Evolutionary conservation across 148 eudicot species (phyloP).

Genomic region (Dysphania ambrosioides): DNA sequence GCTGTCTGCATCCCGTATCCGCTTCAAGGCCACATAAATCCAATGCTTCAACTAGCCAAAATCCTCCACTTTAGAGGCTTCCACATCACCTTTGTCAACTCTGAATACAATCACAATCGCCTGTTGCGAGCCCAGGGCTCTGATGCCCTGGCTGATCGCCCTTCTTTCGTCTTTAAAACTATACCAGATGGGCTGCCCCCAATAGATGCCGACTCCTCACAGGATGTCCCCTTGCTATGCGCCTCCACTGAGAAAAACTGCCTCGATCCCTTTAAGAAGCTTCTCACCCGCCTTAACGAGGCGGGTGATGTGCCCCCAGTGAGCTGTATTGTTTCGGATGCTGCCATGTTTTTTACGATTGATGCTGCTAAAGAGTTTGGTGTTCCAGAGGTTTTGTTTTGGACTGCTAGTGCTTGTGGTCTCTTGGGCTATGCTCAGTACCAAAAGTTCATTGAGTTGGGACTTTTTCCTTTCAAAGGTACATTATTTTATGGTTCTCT

Average conservation of each 20-base stretch:
- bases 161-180: conserved; percentile 32
- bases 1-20: conserved; percentile 30
- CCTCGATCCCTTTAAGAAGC: conserved; percentile 30
- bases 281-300: conserved; percentile 13
- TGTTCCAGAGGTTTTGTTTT: conserved; percentile 29
- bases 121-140: conserved; percentile 36
- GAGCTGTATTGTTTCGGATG: conserved; percentile 37
- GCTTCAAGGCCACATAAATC: conserved; percentile 41
- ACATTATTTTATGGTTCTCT: background rate
- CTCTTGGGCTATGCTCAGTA: conserved; percentile 32
- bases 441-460: conserved; percentile 22
- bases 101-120: conserved; percentile 32
- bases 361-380: conserved; percentile 40
- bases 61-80: conserved; percentile 29
- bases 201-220: conserved; percentile 28
- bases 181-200: conserved; percentile 44
- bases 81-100: conserved; percentile 39
- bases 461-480: conserved; percentile 35
- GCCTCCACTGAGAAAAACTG: conserved; percentile 7
- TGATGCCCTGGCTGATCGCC: conserved; percentile 24
- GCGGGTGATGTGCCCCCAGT: conserved; percentile 23
- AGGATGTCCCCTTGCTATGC: conserved; percentile 25
- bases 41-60: conserved; percentile 40
- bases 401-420: conserved; percentile 43
- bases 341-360: conserved; percentile 30